A percentile compares a stretch with the other conserved stretches of the same genome.
Evolutionary conservation across 169 alveolate genomes (phyloP).

Genomic region (Eimeria praecox): DNA sequence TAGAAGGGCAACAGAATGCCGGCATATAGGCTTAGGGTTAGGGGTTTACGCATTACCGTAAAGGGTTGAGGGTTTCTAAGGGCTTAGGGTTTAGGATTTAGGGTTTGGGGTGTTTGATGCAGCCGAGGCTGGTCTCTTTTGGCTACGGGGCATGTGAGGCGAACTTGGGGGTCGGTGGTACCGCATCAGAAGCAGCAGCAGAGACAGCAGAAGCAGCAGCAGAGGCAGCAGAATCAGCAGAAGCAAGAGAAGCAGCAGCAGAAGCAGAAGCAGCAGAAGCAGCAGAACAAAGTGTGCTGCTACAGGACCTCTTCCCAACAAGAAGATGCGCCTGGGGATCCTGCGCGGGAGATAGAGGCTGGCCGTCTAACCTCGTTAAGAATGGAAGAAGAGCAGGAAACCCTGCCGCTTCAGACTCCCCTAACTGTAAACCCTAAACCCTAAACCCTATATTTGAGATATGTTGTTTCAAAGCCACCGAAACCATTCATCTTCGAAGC

Average conservation of each 20-base stretch:
- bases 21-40: background rate
- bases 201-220: background rate
- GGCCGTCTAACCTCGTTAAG: constrained; percentile 9
- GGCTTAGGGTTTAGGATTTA: background rate
- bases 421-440: constrained; percentile 15
- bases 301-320: background rate
- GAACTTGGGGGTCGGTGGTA: constrained; percentile 26
- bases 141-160: constrained; percentile 83
- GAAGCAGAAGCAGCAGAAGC: background rate
- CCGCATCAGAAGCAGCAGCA: background rate
- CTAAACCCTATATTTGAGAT: background rate
- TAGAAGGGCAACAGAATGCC: background rate
- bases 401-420: constrained; percentile 9
- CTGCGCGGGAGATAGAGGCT: constrained; percentile 25
- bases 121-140: constrained; percentile 19
- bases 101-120: constrained; percentile 21
- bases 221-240: background rate
- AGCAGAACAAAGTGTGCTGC: background rate
- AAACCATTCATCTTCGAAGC: too few relatives aligned
- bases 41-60: background rate
- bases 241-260: background rate
- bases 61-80: background rate
- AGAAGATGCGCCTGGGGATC: constrained; percentile 25
- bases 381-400: background rate
- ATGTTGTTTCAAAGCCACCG: too few relatives aligned